Evolutionary conservation across 176 grass and related monocot genomes (phyloP), one percentile per base, ranked within the genome.

Genomic region (Musa itinerans): DNA sequence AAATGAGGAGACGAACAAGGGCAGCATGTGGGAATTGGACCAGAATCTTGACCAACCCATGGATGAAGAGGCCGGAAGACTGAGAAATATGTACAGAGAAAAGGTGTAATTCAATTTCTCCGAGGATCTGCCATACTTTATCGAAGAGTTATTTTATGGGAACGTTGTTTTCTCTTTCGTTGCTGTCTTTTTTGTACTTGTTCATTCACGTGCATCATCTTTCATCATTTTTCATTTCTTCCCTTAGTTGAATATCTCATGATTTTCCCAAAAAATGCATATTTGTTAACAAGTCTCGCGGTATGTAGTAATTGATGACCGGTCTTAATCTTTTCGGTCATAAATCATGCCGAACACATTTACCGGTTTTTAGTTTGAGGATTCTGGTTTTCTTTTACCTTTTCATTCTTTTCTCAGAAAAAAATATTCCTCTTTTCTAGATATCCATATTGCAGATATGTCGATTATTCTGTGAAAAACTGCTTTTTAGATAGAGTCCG

Each of bases 11-110:
- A 89, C 88, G 69, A 89, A 88, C 48, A 87, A 80, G 83, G 94
- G 94, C 27, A 70, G 78, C 82, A 98, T 98, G 94, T 98, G 94
- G 94, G 94, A 93, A 77, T 83, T 98, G 72, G 90, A 98, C 79
- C 94, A 91, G 79, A 98, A 91, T 83, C 84, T 98, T 85, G 94
- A 98, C 86, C 90, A 91, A 67, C 88, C 94, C 75, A 98, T 98
- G 94, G 94, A 98, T 79, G 94, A 93, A 82, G 94, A 98, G 73
- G 94, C 94, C 12, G 83, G 80, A 21, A 84, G 82, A 29, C 82
- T 98, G 62, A 93, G 69, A 85, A 91, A 90, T 63, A 98, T 98
- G 94, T 98, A 98, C 57, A 93, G 80, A 84, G 94, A 93, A 93
- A 91, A 98, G 94, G 94, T 98, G 11, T 27, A 71, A 10, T 34